Percentiles rank a stretch among this genome's conserved stretches.
Evolutionary conservation across 352 stramenopile genomes (phyloP).

Genomic region (Peronospora belbahrii): DNA sequence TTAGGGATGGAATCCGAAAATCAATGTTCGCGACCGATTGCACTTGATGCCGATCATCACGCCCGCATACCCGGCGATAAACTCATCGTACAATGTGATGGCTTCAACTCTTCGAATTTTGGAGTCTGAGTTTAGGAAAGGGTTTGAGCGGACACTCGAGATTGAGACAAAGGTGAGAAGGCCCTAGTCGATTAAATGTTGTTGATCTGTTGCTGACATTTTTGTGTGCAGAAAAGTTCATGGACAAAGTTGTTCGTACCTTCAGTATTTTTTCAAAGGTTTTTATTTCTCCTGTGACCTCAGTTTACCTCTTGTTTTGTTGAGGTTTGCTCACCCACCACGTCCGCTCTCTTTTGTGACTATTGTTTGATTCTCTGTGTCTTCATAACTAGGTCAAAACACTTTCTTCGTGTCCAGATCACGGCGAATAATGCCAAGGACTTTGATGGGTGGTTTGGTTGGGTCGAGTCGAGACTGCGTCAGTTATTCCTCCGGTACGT

Average conservation of each 20-base stretch:
- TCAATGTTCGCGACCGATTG: slow-evolving; percentile 72
- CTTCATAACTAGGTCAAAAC: slow-evolving; percentile 41
- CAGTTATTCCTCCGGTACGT: slow-evolving; percentile 70
- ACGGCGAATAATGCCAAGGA: slow-evolving; percentile 39
- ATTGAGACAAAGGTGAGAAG: slow-evolving; percentile 76
- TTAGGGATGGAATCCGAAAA: slow-evolving; percentile 86
- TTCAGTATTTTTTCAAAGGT: slow-evolving; percentile 74
- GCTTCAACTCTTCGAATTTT: slow-evolving; percentile 87
- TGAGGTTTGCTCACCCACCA: background rate
- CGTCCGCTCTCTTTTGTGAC: slow-evolving; percentile 7
- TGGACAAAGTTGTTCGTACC: slow-evolving; percentile 78
- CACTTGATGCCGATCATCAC: slow-evolving; percentile 99
- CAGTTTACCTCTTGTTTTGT: background rate
- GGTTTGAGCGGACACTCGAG: slow-evolving; percentile 48
- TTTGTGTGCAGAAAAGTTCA: slow-evolving; percentile 39
- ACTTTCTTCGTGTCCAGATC: slow-evolving; percentile 78
- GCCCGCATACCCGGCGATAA: slow-evolving; percentile 95
- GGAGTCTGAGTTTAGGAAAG: slow-evolving; percentile 82
- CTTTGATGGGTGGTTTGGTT: slow-evolving; percentile 78
- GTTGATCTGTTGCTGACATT: slow-evolving; percentile 3
- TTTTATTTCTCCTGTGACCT: background rate
- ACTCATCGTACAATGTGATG: slow-evolving; percentile 97
- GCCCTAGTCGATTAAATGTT: background rate
- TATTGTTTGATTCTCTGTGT: slow-evolving; percentile 1
- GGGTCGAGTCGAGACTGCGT: slow-evolving; percentile 80